Evolutionary conservation across 1,284 basidiomycete genomes (phyloP).

Genomic region (Leccinum angustisporum): DNA sequence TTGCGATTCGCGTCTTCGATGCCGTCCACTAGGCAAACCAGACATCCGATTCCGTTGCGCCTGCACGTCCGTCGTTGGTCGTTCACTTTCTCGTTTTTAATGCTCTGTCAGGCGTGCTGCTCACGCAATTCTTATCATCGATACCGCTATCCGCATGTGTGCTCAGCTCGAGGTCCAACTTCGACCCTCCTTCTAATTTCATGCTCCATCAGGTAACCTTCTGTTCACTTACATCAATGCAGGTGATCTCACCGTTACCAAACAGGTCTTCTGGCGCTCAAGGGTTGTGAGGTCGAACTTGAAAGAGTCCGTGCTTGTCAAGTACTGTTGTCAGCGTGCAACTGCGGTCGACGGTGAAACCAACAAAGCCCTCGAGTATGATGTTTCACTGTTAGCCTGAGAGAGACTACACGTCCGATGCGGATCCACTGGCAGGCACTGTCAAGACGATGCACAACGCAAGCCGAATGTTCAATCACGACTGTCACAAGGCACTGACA

Average conservation of each 20-base stretch:
- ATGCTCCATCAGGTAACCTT: no score
- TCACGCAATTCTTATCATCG: constrained; percentile 47
- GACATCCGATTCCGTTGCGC: not conserved
- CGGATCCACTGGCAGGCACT: no score
- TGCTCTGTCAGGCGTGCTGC: constrained; percentile 47
- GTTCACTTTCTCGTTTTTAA: constrained; percentile 48
- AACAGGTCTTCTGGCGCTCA: constrained; percentile 58
- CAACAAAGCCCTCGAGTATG: no score
- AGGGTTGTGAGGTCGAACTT: constrained; percentile 28
- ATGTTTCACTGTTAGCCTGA: no score
- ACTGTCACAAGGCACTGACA: no score
- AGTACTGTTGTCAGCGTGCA: constrained; percentile 18
- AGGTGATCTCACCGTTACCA: constrained; percentile 58
- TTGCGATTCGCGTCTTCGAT: constrained; percentile 68
- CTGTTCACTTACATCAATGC: constrained; percentile 58
- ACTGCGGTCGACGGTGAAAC: no score
- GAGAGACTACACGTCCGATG: no score
- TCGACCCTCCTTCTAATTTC: constrained; percentile 44
- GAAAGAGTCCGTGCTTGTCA: no score
- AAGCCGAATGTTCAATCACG: no score
- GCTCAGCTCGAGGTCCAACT: constrained; percentile 59
- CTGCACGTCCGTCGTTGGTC: constrained; percentile 6
- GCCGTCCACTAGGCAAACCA: constrained; percentile 43
- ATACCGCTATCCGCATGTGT: constrained; percentile 70
- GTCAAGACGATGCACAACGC: no score